Percentiles rank a stretch among this genome's conserved stretches.
phyloP scores from a whole-genome alignment of 345 rosid genomes.

The rapeseed (Brassica napus) region DNA sequence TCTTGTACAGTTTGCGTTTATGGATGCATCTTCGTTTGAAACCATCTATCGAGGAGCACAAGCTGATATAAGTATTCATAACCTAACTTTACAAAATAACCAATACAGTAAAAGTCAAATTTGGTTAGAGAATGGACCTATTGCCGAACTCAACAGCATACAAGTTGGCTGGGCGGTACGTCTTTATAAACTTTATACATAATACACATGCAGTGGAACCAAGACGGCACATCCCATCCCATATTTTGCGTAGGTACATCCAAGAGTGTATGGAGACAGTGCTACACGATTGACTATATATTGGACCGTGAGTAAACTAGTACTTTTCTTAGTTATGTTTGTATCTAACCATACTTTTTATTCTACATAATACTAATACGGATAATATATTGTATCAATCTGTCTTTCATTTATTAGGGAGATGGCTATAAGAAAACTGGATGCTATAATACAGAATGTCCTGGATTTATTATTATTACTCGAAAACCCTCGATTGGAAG shows the following conservation, averaged over 20 bases:
- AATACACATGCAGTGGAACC: background rate
- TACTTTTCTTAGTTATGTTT: background rate
- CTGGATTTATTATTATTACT: slow-evolving; percentile 21
- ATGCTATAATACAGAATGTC: slow-evolving; percentile 20
- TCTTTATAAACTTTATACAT: background rate
- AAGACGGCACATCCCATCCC: background rate
- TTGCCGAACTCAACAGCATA: slow-evolving; percentile 7
- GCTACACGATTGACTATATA: slow-evolving; percentile 24
- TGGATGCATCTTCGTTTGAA: background rate
- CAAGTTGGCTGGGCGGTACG: slow-evolving; percentile 33
- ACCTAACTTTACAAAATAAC: background rate
- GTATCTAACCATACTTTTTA: background rate
- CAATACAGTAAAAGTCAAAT: slow-evolving; percentile 23
- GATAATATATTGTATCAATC: background rate
- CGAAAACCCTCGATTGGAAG: background rate
- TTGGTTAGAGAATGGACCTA: slow-evolving; percentile 32
- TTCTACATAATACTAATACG: background rate
- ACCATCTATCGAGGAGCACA: slow-evolving; percentile 22
- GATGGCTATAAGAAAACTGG: slow-evolving; percentile 15
- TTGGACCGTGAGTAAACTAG: slow-evolving; percentile 29
- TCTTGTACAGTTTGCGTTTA: slow-evolving; percentile 20
- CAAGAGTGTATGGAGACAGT: slow-evolving; percentile 25
- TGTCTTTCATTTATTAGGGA: background rate
- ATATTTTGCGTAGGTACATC: slow-evolving; percentile 19
- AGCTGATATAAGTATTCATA: slow-evolving; percentile 24